These are phyloP conservation scores for Halophytophthora batemanensis DNA, from an alignment of 352 stramenopile species.

Conservation along the genomic window DNA sequence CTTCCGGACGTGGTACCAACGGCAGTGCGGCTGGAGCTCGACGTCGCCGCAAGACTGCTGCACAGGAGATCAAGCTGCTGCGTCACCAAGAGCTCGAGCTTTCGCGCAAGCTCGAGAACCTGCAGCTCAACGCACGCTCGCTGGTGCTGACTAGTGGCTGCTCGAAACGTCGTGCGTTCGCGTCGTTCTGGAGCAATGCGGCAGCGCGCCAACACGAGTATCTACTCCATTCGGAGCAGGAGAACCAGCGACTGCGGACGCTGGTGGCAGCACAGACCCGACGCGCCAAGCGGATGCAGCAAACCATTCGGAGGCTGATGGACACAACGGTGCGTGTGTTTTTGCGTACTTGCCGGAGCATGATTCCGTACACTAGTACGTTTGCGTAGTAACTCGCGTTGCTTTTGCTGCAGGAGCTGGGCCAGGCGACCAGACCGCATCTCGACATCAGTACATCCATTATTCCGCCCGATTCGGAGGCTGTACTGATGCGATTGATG, in stretches of 20 bases:
- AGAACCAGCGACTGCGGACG: constrained; percentile 1
- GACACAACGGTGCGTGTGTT: neutral
- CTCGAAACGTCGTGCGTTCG: neutral
- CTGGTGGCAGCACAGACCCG: neutral
- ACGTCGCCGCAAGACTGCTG: neutral
- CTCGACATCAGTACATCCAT: neutral
- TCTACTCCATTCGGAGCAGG: neutral
- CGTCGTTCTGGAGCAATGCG: neutral
- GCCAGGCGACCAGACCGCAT: neutral
- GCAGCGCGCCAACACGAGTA: neutral
- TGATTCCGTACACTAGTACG: no score
- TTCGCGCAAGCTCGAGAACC: neutral
- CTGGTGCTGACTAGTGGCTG: neutral
- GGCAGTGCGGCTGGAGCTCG: neutral
- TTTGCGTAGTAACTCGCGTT: neutral
- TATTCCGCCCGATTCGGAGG: neutral
- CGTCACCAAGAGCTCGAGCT: neutral
- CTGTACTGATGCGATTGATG: neutral
- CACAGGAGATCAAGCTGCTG: neutral
- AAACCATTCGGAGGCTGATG: neutral
- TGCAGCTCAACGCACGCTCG: neutral
- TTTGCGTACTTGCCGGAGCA: no score
- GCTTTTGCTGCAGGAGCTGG: neutral
- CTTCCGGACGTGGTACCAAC: neutral
- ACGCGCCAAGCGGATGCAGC: neutral